Evolutionary conservation across 2,329 filamentous ascomycete genomes (phyloP).

Genomic region (Fusarium pseudograminearum): DNA sequence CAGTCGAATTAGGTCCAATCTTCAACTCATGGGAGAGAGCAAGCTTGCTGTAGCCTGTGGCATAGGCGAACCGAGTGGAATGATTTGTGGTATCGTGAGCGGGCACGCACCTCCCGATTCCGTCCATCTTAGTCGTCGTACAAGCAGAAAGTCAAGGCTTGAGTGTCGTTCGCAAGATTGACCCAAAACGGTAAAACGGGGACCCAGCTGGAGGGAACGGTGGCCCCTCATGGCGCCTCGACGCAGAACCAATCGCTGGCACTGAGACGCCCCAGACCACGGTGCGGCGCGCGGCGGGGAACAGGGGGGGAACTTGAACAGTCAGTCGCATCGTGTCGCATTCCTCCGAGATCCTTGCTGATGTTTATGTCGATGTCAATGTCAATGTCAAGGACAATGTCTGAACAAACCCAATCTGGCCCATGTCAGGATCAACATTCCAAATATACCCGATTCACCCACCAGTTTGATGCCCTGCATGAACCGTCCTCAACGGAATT

Average conservation of each 20-base stretch:
- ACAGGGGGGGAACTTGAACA: slow-evolving; percentile 8
- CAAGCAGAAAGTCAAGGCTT: slow-evolving; percentile 17
- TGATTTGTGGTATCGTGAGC: slow-evolving; percentile 25
- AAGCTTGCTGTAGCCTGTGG: neutral
- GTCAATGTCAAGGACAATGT: neutral
- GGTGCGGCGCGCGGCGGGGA: slow-evolving; percentile 33
- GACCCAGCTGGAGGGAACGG: slow-evolving; percentile 38
- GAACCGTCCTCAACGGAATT: neutral
- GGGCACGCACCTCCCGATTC: slow-evolving; percentile 17
- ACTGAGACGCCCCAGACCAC: slow-evolving; percentile 22
- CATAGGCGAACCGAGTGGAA: slow-evolving; percentile 2
- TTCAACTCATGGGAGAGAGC: slow-evolving; percentile 7
- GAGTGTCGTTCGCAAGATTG: slow-evolving; percentile 50
- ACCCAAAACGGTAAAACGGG: slow-evolving; percentile 48
- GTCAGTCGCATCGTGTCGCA: slow-evolving; percentile 34
- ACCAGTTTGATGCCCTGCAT: neutral
- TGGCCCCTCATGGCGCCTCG: slow-evolving; percentile 37
- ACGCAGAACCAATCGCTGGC: slow-evolving; percentile 44
- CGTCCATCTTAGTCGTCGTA: slow-evolving; percentile 1
- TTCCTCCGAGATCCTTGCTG: slow-evolving; percentile 32
- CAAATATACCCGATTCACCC: neutral
- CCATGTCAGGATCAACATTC: neutral
- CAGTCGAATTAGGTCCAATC: neutral
- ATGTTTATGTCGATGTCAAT: neutral
- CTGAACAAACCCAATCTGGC: neutral